Evolutionary conservation across 495 filamentous ascomycete species (phyloP), one percentile per base, ranked within the genome.

Genomic region (Diplogelasinospora grovesii): DNA sequence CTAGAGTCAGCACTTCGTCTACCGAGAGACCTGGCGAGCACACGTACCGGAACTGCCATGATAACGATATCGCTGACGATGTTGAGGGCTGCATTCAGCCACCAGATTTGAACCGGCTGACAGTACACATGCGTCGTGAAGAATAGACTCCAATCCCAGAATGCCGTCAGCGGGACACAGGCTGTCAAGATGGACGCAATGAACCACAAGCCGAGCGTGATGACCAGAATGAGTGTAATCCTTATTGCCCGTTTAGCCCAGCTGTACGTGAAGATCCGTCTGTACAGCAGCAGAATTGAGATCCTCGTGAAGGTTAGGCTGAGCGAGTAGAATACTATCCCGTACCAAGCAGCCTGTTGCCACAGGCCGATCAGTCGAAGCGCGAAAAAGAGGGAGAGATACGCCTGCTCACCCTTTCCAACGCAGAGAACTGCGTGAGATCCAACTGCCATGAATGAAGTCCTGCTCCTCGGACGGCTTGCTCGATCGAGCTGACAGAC

Each of bases 281-380:
- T 27, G 46, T 57, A 61, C 6, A 61, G 46, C 5, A 56, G 31
- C 7, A 59, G 43, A 16, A 61, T 59, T 7, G 54, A 60, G 18
- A 60, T 41, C 25, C 54, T 39, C 6, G 51, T 46, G 43, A 57
- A 59, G 36, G 35, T 31, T 21, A 60, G 54, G 29, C 48, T 49
- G 16, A 57, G 29, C 27, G 48, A 41, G 41, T 61, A 60, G 21
- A 52, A 57, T 2, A 61, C 37, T 20, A 60, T 55, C 8, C 50
- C 45, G 22, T 57, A 55, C 51, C 45, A 56, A 11, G 45, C 44
- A 23, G 37, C 51, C 46, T 53, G 28, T 28, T 13, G 8, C 18
- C 25, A 21, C n/a, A n/a, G n/a, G n/a, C n/a, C n/a, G n/a, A n/a
- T n/a, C n/a, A n/a, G n/a, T n/a, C n/a, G n/a, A n/a, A n/a, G n/a